Evolutionary conservation across 148 eudicot species (phyloP).

Genomic region (Camellia lanceoleosa): DNA sequence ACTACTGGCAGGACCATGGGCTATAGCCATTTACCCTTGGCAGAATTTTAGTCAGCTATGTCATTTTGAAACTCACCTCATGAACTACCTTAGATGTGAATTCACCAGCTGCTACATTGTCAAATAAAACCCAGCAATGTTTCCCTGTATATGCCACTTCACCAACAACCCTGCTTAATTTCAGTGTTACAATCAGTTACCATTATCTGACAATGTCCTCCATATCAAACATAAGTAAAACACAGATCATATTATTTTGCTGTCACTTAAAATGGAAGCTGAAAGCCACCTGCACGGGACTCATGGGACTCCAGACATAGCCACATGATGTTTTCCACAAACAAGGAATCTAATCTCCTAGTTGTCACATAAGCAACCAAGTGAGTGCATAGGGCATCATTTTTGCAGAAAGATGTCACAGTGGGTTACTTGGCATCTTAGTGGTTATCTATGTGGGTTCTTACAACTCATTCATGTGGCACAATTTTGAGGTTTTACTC

Average conservation of each 20-base stretch:
- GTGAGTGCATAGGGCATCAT: neutral
- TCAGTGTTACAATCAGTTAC: slow-evolving; percentile 9
- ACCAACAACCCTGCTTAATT: slow-evolving; percentile 55
- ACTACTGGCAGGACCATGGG: neutral
- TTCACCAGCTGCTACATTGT: slow-evolving; percentile 31
- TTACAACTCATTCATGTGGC: neutral
- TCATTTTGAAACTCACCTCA: slow-evolving; percentile 41
- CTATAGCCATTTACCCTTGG: neutral
- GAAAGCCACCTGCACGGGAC: no score
- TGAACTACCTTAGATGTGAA: slow-evolving; percentile 24
- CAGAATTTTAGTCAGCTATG: neutral
- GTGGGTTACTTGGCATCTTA: neutral
- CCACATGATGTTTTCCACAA: neutral
- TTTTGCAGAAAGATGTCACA: neutral
- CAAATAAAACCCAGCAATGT: slow-evolving; percentile 53
- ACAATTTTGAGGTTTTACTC: neutral
- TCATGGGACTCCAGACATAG: no score
- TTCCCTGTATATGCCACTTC: slow-evolving; percentile 50
- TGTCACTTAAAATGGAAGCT: neutral
- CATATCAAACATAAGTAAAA: neutral
- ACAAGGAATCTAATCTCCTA: neutral
- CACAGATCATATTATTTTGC: neutral
- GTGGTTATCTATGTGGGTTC: neutral
- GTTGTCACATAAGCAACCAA: neutral
- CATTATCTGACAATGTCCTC: slow-evolving; percentile 7